Evolutionary conservation across 352 stramenopile genomes (phyloP).

Genomic region (Pythium brachiatum): DNA sequence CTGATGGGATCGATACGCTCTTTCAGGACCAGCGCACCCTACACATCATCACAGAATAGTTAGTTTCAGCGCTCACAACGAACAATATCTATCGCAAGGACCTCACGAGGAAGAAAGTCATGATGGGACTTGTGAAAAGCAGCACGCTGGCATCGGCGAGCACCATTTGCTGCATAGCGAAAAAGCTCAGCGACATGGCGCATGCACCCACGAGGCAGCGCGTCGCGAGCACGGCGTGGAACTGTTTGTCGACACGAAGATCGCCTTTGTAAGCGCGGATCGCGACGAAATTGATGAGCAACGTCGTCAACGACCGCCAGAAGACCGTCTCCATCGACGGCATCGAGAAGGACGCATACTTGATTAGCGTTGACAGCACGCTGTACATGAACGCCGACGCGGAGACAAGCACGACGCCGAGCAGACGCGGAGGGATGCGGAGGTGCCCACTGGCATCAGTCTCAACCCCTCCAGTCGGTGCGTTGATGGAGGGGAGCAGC

Average conservation of each 20-base stretch:
- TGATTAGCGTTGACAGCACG: constrained; percentile 57
- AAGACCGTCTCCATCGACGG: constrained; percentile 63
- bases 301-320: constrained; percentile 57
- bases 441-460: background rate
- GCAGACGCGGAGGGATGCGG: constrained; percentile 18
- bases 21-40: constrained; percentile 41
- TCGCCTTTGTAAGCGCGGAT: constrained; percentile 29
- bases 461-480: background rate
- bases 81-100: background rate
- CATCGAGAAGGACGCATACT: constrained; percentile 48
- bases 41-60: background rate
- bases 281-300: constrained; percentile 47
- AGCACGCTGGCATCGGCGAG: constrained; percentile 64
- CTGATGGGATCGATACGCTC: constrained; percentile 38
- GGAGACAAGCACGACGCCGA: constrained; percentile 41
- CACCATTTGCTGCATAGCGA: constrained; percentile 55
- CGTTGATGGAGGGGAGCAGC: constrained; percentile 5
- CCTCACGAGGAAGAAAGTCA: constrained; percentile 54
- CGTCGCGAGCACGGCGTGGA: constrained; percentile 33
- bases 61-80: too few relatives aligned
- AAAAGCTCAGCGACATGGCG: constrained; percentile 46
- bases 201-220: constrained; percentile 44
- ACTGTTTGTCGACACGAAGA: constrained; percentile 36
- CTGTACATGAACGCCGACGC: constrained; percentile 58
- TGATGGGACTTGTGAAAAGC: constrained; percentile 61